Evolutionary conservation across 2,329 filamentous ascomycete genomes (phyloP).

Genomic region (Cucurbitaria berberidis): DNA sequence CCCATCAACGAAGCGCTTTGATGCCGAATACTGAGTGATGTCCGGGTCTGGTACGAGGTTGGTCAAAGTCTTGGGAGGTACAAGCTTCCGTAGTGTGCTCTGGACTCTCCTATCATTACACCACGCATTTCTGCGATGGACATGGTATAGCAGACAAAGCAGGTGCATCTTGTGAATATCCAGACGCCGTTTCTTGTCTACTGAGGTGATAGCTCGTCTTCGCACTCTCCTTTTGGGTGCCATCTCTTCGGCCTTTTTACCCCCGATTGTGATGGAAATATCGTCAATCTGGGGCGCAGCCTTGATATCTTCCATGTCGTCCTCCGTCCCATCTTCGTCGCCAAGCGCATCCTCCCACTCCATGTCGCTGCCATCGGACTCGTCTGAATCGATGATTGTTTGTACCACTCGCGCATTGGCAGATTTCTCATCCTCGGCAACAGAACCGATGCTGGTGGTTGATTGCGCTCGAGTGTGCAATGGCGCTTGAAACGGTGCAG

Average conservation of each 20-base stretch:
- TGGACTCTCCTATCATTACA: conserved; percentile 80
- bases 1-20: conserved; percentile 78
- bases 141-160: conserved; percentile 80
- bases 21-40: conserved; percentile 75
- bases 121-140: conserved; percentile 81
- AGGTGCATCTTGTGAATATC: conserved; percentile 88
- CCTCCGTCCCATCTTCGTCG: conserved; percentile 32
- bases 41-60: conserved; percentile 72
- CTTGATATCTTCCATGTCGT: conserved; percentile 29
- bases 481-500: conserved; percentile 7
- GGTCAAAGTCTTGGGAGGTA: conserved; percentile 69
- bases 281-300: conserved; percentile 46
- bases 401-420: conserved; percentile 42
- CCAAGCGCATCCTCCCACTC: conserved; percentile 65
- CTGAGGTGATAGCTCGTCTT: conserved; percentile 61
- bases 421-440: conserved; percentile 10
- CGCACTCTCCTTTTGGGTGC: conserved; percentile 46
- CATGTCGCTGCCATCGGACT: conserved; percentile 64
- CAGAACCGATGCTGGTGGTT: not conserved
- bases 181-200: conserved; percentile 67
- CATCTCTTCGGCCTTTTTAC: conserved; percentile 34
- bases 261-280: conserved; percentile 51
- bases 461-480: conserved; percentile 6
- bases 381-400: conserved; percentile 55
- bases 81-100: conserved; percentile 56